phyloP scores from a whole-genome alignment of 202 grass and related monocot species.

The Sporobolus alterniflorus region DNA sequence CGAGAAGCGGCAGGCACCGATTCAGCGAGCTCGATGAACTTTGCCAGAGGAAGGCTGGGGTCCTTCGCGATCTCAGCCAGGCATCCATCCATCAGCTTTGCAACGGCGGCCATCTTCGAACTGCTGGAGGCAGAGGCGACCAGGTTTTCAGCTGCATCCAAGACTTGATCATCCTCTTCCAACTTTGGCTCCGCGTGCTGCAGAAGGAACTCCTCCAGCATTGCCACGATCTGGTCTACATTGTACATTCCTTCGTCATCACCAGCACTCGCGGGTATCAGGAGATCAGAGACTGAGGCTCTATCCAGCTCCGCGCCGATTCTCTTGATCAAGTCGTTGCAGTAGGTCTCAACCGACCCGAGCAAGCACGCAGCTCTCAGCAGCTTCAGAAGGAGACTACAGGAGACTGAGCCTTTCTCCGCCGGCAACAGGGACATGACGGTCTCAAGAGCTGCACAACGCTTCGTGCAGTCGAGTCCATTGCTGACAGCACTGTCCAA shows the following conservation, averaged over 20 bases:
- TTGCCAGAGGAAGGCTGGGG: slow-evolving; percentile 58
- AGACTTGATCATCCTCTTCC: slow-evolving; percentile 27
- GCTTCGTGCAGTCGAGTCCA: slow-evolving; percentile 54
- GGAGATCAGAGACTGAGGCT: slow-evolving; percentile 75
- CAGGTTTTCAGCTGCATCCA: slow-evolving; percentile 23
- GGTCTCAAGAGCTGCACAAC: slow-evolving; percentile 54
- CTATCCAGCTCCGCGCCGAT: slow-evolving; percentile 64
- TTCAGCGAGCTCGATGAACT: slow-evolving; percentile 66
- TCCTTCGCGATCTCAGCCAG: slow-evolving; percentile 81
- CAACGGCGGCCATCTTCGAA: slow-evolving; percentile 44
- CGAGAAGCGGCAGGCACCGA: slow-evolving; percentile 54
- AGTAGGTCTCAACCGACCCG: slow-evolving; percentile 46
- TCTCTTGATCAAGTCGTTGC: slow-evolving; percentile 49
- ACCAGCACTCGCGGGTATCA: slow-evolving; percentile 47
- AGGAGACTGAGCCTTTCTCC: slow-evolving; percentile 63
- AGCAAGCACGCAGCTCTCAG: slow-evolving; percentile 67
- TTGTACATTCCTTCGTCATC: slow-evolving; percentile 56
- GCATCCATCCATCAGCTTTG: slow-evolving; percentile 75
- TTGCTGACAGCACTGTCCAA: slow-evolving; percentile 51
- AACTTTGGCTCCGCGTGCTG: slow-evolving; percentile 20
- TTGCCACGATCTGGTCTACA: slow-evolving; percentile 53
- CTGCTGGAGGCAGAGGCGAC: neutral
- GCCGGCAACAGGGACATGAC: slow-evolving; percentile 64
- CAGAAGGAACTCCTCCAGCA: slow-evolving; percentile 73
- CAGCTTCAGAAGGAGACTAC: slow-evolving; percentile 75